Evolutionary conservation across 2,329 filamentous ascomycete genomes (phyloP).

Genomic region (Magnaporthiopsis incrustans): DNA sequence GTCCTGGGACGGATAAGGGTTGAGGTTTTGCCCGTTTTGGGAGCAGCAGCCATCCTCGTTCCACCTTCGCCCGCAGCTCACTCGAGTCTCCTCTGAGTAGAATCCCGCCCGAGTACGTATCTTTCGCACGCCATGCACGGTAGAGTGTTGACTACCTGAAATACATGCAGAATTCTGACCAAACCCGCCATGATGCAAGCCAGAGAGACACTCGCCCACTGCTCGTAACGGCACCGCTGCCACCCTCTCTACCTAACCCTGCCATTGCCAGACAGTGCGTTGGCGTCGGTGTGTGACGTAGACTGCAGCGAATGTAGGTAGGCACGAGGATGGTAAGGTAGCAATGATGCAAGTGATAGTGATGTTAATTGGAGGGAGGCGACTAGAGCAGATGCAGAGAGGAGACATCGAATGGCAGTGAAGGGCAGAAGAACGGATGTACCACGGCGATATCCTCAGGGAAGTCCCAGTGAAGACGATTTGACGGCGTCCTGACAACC

Average conservation of each 20-base stretch:
- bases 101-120: not conserved
- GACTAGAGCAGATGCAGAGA: too few relatives aligned
- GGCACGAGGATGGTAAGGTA: not conserved
- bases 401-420: too few relatives aligned
- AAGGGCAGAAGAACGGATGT: too few relatives aligned
- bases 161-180: not conserved
- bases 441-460: too few relatives aligned
- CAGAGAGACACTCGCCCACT: not conserved
- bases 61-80: not conserved
- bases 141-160: not conserved
- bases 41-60: not conserved
- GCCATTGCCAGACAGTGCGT: not conserved
- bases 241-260: not conserved
- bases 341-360: too few relatives aligned
- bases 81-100: not conserved
- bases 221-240: not conserved
- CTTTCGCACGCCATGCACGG: not conserved
- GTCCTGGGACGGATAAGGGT: not conserved
- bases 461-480: too few relatives aligned
- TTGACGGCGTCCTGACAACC: too few relatives aligned
- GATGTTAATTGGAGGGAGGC: too few relatives aligned
- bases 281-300: not conserved
- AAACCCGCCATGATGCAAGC: not conserved
- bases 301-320: not conserved
- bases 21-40: not conserved